Conservation (phyloP, 805 yeast genomes). For the Debaryomyces prosopidis region DNA sequence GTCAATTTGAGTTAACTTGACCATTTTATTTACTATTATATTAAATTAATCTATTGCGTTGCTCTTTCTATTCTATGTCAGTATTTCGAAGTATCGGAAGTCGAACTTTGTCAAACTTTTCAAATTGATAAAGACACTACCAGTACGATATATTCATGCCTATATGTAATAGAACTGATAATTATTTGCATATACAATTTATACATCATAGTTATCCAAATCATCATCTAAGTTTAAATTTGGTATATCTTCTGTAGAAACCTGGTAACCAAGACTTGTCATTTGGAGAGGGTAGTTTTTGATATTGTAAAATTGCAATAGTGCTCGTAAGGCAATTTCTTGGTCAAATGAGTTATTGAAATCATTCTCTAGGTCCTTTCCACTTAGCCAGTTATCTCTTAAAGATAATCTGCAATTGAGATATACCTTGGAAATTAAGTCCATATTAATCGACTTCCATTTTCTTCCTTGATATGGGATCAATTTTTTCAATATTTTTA, state of each 20-base stretch:
- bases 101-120: neutral
- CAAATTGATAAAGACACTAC: neutral
- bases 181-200: neutral
- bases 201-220: slow-evolving; percentile 5
- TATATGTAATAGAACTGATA: neutral
- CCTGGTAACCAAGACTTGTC: slow-evolving; percentile 57
- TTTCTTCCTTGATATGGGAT: slow-evolving; percentile 91
- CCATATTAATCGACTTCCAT: slow-evolving; percentile 95
- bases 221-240: slow-evolving; percentile 16
- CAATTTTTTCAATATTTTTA: slow-evolving; percentile 73
- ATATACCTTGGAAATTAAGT: slow-evolving; percentile 82
- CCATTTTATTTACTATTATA: slow-evolving; percentile 46
- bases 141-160: neutral
- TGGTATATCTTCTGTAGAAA: slow-evolving; percentile 23
- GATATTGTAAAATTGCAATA: slow-evolving; percentile 74
- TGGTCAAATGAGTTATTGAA: slow-evolving; percentile 78
- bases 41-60: neutral
- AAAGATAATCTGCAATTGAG: slow-evolving; percentile 69
- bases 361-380: slow-evolving; percentile 74
- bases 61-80: neutral
- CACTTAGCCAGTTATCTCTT: slow-evolving; percentile 85
- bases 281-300: slow-evolving; percentile 54
- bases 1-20: slow-evolving; percentile 71
- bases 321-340: slow-evolving; percentile 78
- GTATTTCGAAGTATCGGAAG: neutral